Base-by-base conservation (phyloP, 164 flowering plant genomes). In the Protea cynaroides region DNA sequence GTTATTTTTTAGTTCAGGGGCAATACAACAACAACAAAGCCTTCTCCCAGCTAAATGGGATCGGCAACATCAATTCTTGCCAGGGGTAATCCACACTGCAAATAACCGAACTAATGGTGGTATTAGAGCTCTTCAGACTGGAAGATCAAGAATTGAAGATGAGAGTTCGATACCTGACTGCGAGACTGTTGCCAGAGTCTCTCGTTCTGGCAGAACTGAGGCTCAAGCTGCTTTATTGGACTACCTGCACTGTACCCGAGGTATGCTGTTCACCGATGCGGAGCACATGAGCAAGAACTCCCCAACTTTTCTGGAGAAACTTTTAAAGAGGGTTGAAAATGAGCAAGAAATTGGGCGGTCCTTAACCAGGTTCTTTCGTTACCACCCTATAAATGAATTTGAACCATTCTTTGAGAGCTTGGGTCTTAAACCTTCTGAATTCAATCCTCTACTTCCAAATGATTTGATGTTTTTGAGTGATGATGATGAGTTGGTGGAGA, bases 321-420 rank as follows among this genome's bases (percentile, higher is more conserved):
- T 87, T 22, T 40, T 92, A 25, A 36, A 62, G 17, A 79, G 58
- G 21, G 75, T 81, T 29, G 69, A 71, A 11, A 44, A 43, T 53
- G 78, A 70, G 24, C 59, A 29, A n/a, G 84, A 80, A 25, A 29
- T 77, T n/a, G 68, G 69, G 53, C 34, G 58, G 22, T 79, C 83
- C 0, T 11, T 86, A n/a, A 1, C 80, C 15, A 76, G 86, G n/a
- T 82, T 76, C 59, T 68, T 91, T 64, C 75, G 87, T 18, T 86
- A 82, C 69, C 83, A 87, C 61, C 97, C 96, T 6, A 81, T 88
- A 59, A 88, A 91, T 75, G 97, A 88, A 55, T 88, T 83, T 61
- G 97, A 91, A 66, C 93, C 96, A 0, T 89, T 91, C 76, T 84
- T 91, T 56, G 97, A 91, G 81, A 89, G 97, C 69, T 64, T 84